Conservation (phyloP, 768 basidiomycete species). For the Nidula microcarpa region DNA sequence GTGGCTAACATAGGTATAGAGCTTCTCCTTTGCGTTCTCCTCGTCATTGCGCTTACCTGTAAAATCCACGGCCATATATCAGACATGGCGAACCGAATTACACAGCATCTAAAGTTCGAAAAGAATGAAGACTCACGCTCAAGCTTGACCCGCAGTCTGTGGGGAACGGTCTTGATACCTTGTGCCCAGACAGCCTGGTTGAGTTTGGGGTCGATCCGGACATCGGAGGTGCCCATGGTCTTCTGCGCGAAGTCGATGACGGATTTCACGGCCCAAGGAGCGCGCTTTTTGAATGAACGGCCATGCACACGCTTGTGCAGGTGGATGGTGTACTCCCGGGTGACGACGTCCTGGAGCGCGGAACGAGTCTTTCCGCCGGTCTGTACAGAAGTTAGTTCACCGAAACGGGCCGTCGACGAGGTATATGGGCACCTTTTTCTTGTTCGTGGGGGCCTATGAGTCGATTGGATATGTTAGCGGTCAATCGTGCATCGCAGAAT, state of each 20-base stretch:
- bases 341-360: conserved; percentile 96
- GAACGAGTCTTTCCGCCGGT: conserved; percentile 88
- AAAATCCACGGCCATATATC: conserved; percentile 4
- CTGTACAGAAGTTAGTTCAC: conserved; percentile 20
- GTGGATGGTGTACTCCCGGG: conserved; percentile 98
- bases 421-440: conserved; percentile 56
- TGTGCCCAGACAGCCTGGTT: conserved; percentile 95
- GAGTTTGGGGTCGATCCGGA: conserved; percentile 91
- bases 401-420: background rate
- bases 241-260: conserved; percentile 89
- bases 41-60: conserved; percentile 98
- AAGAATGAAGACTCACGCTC: conserved; percentile 56
- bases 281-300: conserved; percentile 95
- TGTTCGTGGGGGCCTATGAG: conserved; percentile 44
- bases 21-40: conserved; percentile 97
- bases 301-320: conserved; percentile 93
- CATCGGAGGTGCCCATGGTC: conserved; percentile 93
- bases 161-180: conserved; percentile 93
- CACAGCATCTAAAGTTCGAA: background rate
- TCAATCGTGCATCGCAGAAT: conserved; percentile 1
- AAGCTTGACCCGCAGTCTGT: conserved; percentile 88
- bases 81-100: background rate
- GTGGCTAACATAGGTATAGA: conserved; percentile 86
- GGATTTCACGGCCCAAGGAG: conserved; percentile 95
- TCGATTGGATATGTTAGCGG: background rate